Conservation (phyloP, 768 basidiomycete species). For the Lactarius indigo region DNA sequence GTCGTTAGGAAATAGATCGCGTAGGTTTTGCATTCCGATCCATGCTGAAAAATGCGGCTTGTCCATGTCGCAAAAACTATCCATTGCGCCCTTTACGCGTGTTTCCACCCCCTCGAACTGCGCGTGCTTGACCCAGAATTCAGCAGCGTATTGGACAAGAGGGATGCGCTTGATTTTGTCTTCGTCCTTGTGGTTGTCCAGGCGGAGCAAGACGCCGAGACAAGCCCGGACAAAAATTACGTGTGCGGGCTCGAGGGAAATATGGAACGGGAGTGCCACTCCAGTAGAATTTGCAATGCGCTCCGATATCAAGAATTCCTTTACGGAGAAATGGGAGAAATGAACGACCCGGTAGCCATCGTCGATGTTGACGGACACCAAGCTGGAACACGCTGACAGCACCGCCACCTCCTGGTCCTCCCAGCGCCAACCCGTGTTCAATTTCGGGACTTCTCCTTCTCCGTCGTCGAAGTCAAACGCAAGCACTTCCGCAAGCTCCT, state of each 20-base stretch:
- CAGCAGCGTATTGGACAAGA: neutral
- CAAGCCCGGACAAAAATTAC: neutral
- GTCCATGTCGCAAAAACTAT: neutral
- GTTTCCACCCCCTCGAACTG: neutral
- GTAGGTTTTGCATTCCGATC: neutral
- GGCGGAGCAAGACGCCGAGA: neutral
- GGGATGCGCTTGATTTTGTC: neutral
- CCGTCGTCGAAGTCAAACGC: neutral
- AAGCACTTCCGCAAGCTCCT: conserved; percentile 4
- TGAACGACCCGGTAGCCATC: neutral
- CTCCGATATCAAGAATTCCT: neutral
- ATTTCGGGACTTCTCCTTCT: neutral
- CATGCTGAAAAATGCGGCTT: neutral
- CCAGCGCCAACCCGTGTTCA: neutral
- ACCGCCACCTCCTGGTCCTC: neutral
- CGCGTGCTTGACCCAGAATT: neutral
- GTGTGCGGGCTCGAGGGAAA: neutral
- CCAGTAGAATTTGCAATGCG: neutral
- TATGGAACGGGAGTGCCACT: neutral
- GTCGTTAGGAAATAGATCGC: too few species aligned
- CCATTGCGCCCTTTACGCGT: neutral
- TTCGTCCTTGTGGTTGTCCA: neutral
- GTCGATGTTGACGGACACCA: neutral
- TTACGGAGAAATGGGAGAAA: too few species aligned
- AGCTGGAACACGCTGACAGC: neutral